Conservation (phyloP, 2,329 filamentous ascomycete genomes). For the Exophiala lecanii-corni region DNA sequence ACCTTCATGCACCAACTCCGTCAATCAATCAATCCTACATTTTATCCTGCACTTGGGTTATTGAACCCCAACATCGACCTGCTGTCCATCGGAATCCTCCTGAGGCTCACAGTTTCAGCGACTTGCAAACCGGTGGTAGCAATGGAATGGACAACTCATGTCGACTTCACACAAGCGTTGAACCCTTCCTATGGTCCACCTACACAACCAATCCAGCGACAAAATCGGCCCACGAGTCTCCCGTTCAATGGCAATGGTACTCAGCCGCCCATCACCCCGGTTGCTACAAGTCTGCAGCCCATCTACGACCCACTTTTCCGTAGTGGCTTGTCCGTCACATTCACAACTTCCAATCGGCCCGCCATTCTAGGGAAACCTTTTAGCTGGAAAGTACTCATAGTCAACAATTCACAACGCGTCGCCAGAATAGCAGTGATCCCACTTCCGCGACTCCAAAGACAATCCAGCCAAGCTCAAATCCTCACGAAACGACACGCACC, state of each 20-base stretch:
- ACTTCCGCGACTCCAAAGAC: conserved; percentile 36
- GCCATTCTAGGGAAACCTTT: conserved; percentile 51
- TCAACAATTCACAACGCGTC: conserved; percentile 52
- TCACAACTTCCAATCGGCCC: conserved; percentile 46
- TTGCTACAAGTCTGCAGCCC: conserved; percentile 16
- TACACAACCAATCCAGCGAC: conserved; percentile 42
- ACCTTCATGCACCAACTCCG: conserved; percentile 53
- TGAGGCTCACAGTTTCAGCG: conserved; percentile 37
- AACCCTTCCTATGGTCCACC: conserved; percentile 46
- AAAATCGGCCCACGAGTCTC: conserved; percentile 42
- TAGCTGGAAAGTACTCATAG: conserved; percentile 54
- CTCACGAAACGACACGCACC: conserved; percentile 37
- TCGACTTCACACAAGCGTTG: conserved; percentile 45
- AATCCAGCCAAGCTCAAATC: conserved; percentile 28
- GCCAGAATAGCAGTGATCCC: conserved; percentile 53
- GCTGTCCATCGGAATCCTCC: conserved; percentile 46
- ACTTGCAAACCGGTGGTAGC: conserved; percentile 41
- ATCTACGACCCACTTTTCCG: conserved; percentile 4
- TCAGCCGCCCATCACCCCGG: conserved; percentile 11
- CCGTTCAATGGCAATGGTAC: conserved; percentile 27
- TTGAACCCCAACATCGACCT: conserved; percentile 31
- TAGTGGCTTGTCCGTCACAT: conserved; percentile 47
- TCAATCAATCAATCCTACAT: conserved; percentile 30
- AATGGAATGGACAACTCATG: conserved; percentile 47
- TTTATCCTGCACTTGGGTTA: conserved; percentile 18